A percentile compares a stretch with the other conserved stretches of the same genome.
These are phyloP conservation scores for Seiridium unicorne DNA, from an alignment of 2,329 filamentous ascomycete species.

Conservation along the genomic window DNA sequence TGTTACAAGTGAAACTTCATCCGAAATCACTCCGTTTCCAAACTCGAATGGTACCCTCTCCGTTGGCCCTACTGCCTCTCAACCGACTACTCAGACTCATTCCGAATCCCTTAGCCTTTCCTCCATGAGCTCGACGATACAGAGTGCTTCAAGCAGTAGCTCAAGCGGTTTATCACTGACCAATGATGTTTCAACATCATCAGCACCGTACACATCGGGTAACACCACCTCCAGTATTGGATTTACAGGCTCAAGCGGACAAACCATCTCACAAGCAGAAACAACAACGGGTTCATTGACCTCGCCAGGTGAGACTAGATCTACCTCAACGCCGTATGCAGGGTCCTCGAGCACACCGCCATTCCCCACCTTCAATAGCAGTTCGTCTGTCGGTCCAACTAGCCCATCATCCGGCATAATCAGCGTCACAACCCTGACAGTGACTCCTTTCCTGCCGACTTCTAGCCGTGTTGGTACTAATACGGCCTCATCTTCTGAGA, in stretches of 20 bases:
- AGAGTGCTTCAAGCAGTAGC: background rate
- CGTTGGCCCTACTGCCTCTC: no score
- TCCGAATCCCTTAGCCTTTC: no score
- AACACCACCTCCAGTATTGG: background rate
- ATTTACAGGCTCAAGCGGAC: background rate
- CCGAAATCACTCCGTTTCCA: no score
- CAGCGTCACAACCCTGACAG: background rate
- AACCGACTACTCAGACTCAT: no score
- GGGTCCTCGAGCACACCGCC: conserved; percentile 4
- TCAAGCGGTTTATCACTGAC: background rate
- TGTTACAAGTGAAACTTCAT: no score
- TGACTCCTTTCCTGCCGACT: conserved; percentile 9
- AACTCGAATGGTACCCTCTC: no score
- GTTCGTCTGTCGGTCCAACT: conserved; percentile 1
- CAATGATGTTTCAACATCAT: background rate
- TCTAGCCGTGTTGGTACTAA: background rate
- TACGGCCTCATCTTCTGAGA: background rate
- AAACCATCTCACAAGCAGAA: background rate
- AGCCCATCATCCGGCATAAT: conserved; percentile 1
- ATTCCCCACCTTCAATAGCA: conserved; percentile 11
- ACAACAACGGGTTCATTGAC: background rate
- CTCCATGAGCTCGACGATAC: no score
- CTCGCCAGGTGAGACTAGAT: background rate
- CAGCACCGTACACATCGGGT: background rate
- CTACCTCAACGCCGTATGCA: background rate